Evolutionary conservation across 2,329 filamentous ascomycete genomes (phyloP).

Genomic region (Cercospora zeina): DNA sequence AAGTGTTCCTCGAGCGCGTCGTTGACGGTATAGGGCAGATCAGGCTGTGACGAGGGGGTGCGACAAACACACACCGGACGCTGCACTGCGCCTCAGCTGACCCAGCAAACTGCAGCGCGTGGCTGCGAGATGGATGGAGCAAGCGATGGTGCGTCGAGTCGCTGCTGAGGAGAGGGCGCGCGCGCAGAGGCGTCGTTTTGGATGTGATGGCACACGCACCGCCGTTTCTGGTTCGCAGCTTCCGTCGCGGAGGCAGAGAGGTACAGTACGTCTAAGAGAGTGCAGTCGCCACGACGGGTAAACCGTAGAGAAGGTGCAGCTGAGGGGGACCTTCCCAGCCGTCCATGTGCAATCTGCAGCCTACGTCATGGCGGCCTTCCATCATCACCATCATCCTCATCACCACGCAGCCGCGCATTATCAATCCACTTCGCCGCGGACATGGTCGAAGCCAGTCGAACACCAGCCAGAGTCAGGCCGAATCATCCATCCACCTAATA

Average conservation of each 20-base stretch:
- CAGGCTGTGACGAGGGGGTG: slow-evolving; percentile 6
- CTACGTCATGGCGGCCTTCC: slow-evolving; percentile 5
- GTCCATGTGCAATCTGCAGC: slow-evolving; percentile 2
- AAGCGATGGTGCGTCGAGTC: background rate
- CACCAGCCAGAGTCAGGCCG: background rate
- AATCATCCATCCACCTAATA: background rate
- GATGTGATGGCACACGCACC: background rate
- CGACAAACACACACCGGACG: slow-evolving; percentile 10
- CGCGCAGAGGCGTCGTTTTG: background rate
- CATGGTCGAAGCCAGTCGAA: background rate
- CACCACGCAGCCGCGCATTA: slow-evolving; percentile 2
- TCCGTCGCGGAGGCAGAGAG: background rate
- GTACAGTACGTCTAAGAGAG: background rate
- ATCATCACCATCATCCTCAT: background rate
- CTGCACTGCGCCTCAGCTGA: slow-evolving; percentile 19
- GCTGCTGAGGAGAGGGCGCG: background rate
- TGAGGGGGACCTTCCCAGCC: slow-evolving; percentile 6
- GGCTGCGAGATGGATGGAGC: background rate
- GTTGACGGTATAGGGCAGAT: background rate
- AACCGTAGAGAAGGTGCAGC: slow-evolving; percentile 1
- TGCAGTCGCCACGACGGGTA: slow-evolving; percentile 1
- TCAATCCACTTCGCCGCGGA: background rate
- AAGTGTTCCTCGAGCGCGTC: background rate
- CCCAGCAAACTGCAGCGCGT: slow-evolving; percentile 12
- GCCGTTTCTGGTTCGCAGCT: background rate